Evolutionary conservation across 73 alveolate genomes (phyloP).

Genomic region (Chromera velia): DNA sequence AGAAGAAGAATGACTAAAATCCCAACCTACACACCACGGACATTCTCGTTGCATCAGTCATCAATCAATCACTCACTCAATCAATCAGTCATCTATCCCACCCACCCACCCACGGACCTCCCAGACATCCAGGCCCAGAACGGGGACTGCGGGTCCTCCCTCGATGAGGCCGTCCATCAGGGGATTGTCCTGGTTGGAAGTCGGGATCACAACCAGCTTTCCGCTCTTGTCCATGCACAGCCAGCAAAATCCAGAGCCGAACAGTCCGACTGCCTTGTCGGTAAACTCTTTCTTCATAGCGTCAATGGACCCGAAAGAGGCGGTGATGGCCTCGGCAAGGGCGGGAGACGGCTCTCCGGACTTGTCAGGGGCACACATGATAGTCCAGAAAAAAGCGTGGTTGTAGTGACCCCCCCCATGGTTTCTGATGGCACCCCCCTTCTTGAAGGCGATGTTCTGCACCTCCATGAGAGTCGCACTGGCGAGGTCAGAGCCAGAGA

Average conservation of each 20-base stretch:
- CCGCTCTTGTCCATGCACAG: constrained; percentile 30
- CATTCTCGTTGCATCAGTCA: too few relatives aligned
- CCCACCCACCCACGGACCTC: too few relatives aligned
- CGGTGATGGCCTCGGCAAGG: not conserved
- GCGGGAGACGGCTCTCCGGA: not conserved
- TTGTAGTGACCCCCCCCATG: too few relatives aligned
- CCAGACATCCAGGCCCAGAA: constrained; percentile 22
- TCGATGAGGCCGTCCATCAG: constrained; percentile 20
- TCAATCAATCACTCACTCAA: too few relatives aligned
- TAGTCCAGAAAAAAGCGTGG: not conserved
- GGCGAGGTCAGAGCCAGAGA: too few relatives aligned
- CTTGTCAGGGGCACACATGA: not conserved
- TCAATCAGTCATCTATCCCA: too few relatives aligned
- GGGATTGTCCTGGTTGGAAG: constrained; percentile 34
- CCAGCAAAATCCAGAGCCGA: constrained; percentile 44
- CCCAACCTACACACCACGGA: too few relatives aligned
- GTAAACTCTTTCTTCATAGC: constrained; percentile 10
- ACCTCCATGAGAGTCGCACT: too few relatives aligned
- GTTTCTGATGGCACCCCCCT: too few relatives aligned
- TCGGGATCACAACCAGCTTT: not conserved
- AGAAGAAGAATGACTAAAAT: too few relatives aligned
- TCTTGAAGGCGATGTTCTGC: too few relatives aligned
- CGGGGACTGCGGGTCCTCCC: too few relatives aligned
- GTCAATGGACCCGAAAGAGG: constrained; percentile 5
- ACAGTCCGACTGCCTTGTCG: not conserved